Evolutionary conservation across 106 monocot species (phyloP).

Genomic region (Dendrobium officinale): DNA sequence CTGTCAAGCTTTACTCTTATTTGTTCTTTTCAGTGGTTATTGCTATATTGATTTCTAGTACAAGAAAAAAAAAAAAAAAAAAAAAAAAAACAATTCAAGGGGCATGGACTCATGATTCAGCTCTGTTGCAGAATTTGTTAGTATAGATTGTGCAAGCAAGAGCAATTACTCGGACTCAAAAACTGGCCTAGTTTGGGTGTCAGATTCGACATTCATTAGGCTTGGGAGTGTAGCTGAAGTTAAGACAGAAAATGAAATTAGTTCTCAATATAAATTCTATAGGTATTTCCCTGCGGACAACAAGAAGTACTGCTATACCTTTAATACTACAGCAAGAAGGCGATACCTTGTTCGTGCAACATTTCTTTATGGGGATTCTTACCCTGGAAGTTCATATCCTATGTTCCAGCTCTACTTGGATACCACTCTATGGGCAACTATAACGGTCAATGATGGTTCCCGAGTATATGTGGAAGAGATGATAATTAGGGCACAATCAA

Average conservation of each 20-base stretch:
- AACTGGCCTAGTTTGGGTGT: constrained; percentile 31
- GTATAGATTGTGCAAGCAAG: constrained; percentile 37
- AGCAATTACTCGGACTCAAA: constrained; percentile 29
- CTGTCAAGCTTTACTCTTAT: not conserved
- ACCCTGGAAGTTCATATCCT: constrained; percentile 27
- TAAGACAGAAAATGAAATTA: constrained; percentile 6
- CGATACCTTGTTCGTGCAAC: constrained; percentile 40
- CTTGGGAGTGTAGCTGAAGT: constrained; percentile 19
- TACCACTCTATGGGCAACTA: constrained; percentile 28
- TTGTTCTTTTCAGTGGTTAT: constrained; percentile 1
- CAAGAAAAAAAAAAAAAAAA: not conserved
- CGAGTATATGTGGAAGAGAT: constrained; percentile 25
- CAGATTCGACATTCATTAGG: constrained; percentile 23
- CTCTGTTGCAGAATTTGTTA: constrained; percentile 34
- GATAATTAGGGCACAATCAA: constrained; percentile 27
- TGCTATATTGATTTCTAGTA: not conserved
- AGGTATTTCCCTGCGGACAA: constrained; percentile 32
- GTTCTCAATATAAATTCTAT: constrained; percentile 18
- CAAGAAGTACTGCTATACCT: constrained; percentile 37
- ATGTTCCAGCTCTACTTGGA: constrained; percentile 33
- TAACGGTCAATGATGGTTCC: constrained; percentile 26
- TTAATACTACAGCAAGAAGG: constrained; percentile 21
- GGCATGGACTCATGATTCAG: not conserved
- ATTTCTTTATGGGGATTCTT: constrained; percentile 38
- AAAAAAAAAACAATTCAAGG: no score